phyloP scores from a whole-genome alignment of 2,329 filamentous ascomycete species.

The Pseudocercospora cruenta region DNA sequence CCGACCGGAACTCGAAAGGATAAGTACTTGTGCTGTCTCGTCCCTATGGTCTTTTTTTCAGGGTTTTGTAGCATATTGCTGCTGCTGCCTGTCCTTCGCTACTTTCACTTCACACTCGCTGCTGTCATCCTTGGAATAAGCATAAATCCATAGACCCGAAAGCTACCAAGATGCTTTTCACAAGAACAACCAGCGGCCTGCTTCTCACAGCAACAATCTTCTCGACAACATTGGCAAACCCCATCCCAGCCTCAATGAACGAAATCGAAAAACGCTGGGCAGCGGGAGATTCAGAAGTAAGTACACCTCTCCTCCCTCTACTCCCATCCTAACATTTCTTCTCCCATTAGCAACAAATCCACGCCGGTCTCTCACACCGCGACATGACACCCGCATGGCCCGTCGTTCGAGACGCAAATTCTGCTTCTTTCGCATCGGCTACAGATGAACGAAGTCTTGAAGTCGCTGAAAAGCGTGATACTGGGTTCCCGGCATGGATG shows the following conservation, averaged over 20 bases:
- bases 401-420: slow-evolving; percentile 1
- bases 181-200: slow-evolving; percentile 6
- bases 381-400: slow-evolving; percentile 27
- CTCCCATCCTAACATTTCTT: neutral
- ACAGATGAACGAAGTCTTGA: slow-evolving; percentile 14
- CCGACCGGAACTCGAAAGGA: neutral
- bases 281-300: slow-evolving; percentile 34
- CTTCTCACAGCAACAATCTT: slow-evolving; percentile 21
- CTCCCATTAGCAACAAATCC: slow-evolving; percentile 21
- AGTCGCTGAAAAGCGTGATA: slow-evolving; percentile 7
- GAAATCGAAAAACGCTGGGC: slow-evolving; percentile 36
- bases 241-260: slow-evolving; percentile 26
- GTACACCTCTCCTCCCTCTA: slow-evolving; percentile 9
- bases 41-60: neutral
- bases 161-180: slow-evolving; percentile 24
- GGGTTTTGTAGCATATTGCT: neutral
- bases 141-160: too few species aligned
- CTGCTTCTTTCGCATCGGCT: slow-evolving; percentile 10
- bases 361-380: slow-evolving; percentile 20
- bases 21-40: neutral
- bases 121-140: too few species aligned
- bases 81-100: neutral
- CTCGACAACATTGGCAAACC: slow-evolving; percentile 12
- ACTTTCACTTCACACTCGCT: neutral
- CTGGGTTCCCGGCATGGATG: slow-evolving; percentile 21